Evolutionary conservation across 352 stramenopile genomes (phyloP), one percentile per base, ranked within the genome.

Genomic region (Phytophthora nicotianae): DNA sequence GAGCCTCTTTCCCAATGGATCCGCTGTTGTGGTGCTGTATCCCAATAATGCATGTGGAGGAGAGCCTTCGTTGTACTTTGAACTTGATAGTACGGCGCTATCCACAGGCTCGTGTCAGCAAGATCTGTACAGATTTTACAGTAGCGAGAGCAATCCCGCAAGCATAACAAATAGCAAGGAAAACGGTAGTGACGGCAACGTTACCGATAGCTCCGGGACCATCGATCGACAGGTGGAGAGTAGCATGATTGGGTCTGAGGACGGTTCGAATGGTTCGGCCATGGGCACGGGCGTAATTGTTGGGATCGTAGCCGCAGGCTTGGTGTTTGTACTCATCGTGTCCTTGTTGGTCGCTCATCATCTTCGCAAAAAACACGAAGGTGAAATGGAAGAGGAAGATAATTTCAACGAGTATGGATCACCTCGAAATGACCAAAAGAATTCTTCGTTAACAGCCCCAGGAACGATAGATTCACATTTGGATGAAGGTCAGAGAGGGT

Each of bases 81-180:
- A 58, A 13, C 42, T 70, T 24, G 42, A 61, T 41, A 65, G 41
- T 37, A 20, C 35, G 7, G 49, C 32, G 27, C 33, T 65, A 1
- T 21, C 41, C 0, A 65, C 58, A 9, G 41, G 40, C 5, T 59
- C 38, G 0, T 65, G 48, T 24, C 58, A 65, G 27, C 27, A 64
- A 48, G 26, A 23, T 56, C 37, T 70, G 17, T 55, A 70, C n/a
- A 14, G 42, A 19, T 65, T 65, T 42, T 62, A 70, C 38, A 56
- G 54, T 20, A 60, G 57, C 37, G 42, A 58, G 3, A 51, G 47
- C 3, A 40, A 24, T 7, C 37, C 45, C 5, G 13, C 11, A 23
- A 7, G 16, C 2, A 33, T n/a, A 5, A 8, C 4, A 6, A 13
- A 2, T 13, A 50, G 23, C 21, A 11, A 50, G 35, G 42, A 7